Conservation (phyloP, 2,329 filamentous ascomycete species). For the Hymenoscyphus scutula region DNA sequence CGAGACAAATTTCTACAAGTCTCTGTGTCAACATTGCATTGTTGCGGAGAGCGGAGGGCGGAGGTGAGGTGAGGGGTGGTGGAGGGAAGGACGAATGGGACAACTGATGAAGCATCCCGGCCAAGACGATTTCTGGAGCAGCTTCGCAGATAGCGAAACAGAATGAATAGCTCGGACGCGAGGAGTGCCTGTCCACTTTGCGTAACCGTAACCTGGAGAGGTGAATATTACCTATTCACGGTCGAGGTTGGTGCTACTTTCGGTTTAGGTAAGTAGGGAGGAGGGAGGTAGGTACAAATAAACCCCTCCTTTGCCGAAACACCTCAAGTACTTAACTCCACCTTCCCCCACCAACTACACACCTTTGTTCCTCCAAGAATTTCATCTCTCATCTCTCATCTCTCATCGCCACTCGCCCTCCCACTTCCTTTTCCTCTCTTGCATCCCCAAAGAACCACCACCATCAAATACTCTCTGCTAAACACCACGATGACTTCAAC, state of each 20-base stretch:
- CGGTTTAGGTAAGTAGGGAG: too few relatives aligned
- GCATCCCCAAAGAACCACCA: neutral
- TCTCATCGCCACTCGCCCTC: conserved; percentile 2
- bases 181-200: neutral
- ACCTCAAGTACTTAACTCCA: neutral
- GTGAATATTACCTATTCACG: neutral
- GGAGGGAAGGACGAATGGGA: neutral
- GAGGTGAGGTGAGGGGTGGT: neutral
- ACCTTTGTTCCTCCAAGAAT: conserved; percentile 2
- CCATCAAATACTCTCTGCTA: neutral
- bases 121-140: neutral
- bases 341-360: neutral
- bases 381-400: conserved; percentile 9
- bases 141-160: neutral
- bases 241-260: neutral
- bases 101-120: neutral
- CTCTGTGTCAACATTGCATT: conserved; percentile 2
- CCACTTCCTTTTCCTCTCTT: neutral
- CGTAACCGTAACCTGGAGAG: neutral
- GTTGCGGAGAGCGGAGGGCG: neutral
- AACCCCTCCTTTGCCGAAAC: neutral
- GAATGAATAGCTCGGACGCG: neutral
- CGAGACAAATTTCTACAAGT: neutral
- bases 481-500: conserved; percentile 30
- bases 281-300: neutral